phyloP scores from a whole-genome alignment of 2,329 filamentous ascomycete species.

The Trichophyton mentagrophytes region DNA sequence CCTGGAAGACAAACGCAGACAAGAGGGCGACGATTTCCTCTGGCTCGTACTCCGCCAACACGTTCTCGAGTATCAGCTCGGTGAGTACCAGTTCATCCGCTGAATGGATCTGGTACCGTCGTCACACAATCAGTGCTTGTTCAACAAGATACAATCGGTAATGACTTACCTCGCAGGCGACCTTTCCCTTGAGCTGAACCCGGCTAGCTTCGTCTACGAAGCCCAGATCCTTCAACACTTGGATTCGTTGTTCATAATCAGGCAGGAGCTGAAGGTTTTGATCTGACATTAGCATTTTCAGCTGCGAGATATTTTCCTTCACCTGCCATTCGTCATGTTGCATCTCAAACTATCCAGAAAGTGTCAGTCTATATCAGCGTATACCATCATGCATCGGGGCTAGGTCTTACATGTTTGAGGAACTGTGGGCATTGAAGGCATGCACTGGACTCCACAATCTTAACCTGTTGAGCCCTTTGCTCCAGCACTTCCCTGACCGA shows the following conservation, averaged over 20 bases:
- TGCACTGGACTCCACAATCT: conserved; percentile 49
- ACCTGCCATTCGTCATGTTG: conserved; percentile 95
- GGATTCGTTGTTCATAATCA: conserved; percentile 90
- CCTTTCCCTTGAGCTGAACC: conserved; percentile 93
- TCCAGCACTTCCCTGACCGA: conserved; percentile 66
- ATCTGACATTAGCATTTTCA: conserved; percentile 83
- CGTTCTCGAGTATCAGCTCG: conserved; percentile 91
- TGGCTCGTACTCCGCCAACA: conserved; percentile 85
- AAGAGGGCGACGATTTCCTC: conserved; percentile 92
- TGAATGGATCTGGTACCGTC: conserved; percentile 68
- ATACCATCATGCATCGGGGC: background rate
- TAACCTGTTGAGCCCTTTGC: conserved; percentile 52
- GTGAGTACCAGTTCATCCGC: conserved; percentile 93
- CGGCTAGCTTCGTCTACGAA: conserved; percentile 81
- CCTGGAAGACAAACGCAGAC: conserved; percentile 92
- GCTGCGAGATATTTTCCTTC: conserved; percentile 77
- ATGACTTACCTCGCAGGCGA: conserved; percentile 66
- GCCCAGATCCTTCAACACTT: conserved; percentile 77
- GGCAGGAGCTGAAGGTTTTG: conserved; percentile 91
- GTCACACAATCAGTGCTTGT: background rate
- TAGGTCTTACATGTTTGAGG: conserved; percentile 65
- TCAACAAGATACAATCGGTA: background rate
- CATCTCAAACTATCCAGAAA: conserved; percentile 61
- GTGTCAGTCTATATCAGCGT: background rate
- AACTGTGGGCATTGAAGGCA: conserved; percentile 64